These are phyloP conservation scores for Alternaria longipes DNA, from an alignment of 2,329 filamentous ascomycete genomes.

Conservation along the genomic window DNA sequence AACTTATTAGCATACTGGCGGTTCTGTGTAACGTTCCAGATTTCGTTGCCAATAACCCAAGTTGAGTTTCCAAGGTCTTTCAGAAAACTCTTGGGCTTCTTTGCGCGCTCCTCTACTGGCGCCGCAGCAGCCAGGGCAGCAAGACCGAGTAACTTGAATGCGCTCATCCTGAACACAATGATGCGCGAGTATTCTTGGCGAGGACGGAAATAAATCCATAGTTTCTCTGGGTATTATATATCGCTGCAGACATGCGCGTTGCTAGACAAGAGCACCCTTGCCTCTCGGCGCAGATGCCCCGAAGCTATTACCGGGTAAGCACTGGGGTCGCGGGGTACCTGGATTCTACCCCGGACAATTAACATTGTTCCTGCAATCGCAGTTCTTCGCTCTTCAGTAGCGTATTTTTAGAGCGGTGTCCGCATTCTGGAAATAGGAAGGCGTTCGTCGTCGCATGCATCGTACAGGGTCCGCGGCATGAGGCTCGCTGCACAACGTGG, in stretches of 20 bases:
- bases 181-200: background rate
- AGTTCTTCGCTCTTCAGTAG: conserved; percentile 12
- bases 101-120: conserved; percentile 31
- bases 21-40: conserved; percentile 56
- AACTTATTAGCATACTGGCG: conserved; percentile 53
- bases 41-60: conserved; percentile 53
- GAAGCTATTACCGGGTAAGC: conserved; percentile 23
- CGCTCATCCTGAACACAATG: conserved; percentile 21
- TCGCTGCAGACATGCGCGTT: background rate
- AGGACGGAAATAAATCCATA: background rate
- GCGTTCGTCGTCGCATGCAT: conserved; percentile 8
- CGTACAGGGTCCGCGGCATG: background rate
- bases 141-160: conserved; percentile 27
- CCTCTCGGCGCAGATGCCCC: conserved; percentile 28
- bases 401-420: conserved; percentile 12
- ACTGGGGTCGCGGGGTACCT: conserved; percentile 19
- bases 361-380: conserved; percentile 40
- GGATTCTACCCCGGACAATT: conserved; percentile 18
- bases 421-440: conserved; percentile 25
- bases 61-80: conserved; percentile 45
- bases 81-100: conserved; percentile 45
- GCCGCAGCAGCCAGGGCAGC: conserved; percentile 28
- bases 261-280: background rate
- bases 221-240: conserved; percentile 5
- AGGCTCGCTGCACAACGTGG: conserved; percentile 3